Evolutionary conservation across 805 yeast species (phyloP), one percentile per base, ranked within the genome.

Genomic region (Kluyveromyces wickerhamii): DNA sequence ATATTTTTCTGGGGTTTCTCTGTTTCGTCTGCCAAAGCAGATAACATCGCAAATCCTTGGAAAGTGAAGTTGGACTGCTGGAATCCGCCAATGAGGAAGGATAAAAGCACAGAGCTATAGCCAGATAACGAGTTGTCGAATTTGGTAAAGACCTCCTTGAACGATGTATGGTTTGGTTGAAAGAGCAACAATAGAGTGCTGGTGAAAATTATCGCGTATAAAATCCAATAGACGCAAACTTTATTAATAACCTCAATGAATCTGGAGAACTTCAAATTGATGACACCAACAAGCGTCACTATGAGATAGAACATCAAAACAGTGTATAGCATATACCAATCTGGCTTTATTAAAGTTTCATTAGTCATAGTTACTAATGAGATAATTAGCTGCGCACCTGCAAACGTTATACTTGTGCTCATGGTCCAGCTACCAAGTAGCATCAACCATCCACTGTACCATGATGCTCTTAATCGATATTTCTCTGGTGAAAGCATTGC

Each of bases 11-110:
- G 92, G 0, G 94, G 89, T 15, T 65, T 65, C 42, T 76, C 71
- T 11, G 84, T 92, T 57, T 84, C 94, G 48, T 84, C 94, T 30
- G 87, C 76, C 65, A 84, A 72, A 5, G 89, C 77, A 13, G 85
- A 82, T 18, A 84, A 64, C 72, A 83, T 76, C 18, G 89, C 89
- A 55, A 80, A 84, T 1, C 92, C 94, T 40, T 83, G 84, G 50
- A 83, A 65, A 15, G 89, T 82, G 57, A 81, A 80, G 21, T 82
- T 76, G 1, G 87, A 77, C 42, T 83, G 80, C 56, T 80, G 87
- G 38, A 84, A 70, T 0, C 92, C 92, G n/a, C 33, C 33, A 28
- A 84, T 74, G 34, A 84, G 59, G 42, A 83, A 83, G 2, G 92
- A 85, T 40, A 83, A 47, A 2, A 74, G 68, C 32, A 66, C 70